phyloP scores from a whole-genome alignment of 768 basidiomycete genomes.

The Lyophyllum decastes region DNA sequence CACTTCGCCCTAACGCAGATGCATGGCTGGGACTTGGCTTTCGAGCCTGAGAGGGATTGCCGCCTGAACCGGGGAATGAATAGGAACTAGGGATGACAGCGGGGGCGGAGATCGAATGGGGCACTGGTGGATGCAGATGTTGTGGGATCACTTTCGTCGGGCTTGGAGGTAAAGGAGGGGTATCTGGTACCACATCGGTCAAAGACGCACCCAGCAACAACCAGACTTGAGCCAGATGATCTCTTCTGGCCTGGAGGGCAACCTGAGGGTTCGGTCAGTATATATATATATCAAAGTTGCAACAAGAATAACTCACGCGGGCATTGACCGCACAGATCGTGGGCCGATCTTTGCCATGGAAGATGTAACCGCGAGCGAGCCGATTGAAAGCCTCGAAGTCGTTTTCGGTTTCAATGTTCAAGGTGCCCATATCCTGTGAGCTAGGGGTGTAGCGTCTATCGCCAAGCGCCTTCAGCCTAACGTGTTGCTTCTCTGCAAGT shows the following conservation, averaged over 20 bases:
- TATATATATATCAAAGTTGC: background rate
- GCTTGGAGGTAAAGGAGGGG: constrained; percentile 25
- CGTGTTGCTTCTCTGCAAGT: constrained; percentile 32
- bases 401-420: constrained; percentile 32
- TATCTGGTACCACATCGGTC: constrained; percentile 44
- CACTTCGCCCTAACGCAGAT: constrained; percentile 24
- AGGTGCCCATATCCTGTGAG: constrained; percentile 61
- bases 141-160: constrained; percentile 10
- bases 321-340: constrained; percentile 63
- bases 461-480: constrained; percentile 57
- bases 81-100: constrained; percentile 32
- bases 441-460: constrained; percentile 52
- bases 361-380: constrained; percentile 65
- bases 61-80: constrained; percentile 23
- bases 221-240: constrained; percentile 68
- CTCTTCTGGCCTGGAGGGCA: constrained; percentile 59
- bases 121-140: constrained; percentile 14
- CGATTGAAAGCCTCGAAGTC: constrained; percentile 52
- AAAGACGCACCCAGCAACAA: constrained; percentile 62
- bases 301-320: constrained; percentile 32
- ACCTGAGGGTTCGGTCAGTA: constrained; percentile 34
- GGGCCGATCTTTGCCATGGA: constrained; percentile 47
- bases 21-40: constrained; percentile 25
- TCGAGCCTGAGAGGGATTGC: no score
- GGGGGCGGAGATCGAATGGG: constrained; percentile 42